Conservation (phyloP, 2,329 filamentous ascomycete genomes). For the Phaeosphaeriaceae sp. region DNA sequence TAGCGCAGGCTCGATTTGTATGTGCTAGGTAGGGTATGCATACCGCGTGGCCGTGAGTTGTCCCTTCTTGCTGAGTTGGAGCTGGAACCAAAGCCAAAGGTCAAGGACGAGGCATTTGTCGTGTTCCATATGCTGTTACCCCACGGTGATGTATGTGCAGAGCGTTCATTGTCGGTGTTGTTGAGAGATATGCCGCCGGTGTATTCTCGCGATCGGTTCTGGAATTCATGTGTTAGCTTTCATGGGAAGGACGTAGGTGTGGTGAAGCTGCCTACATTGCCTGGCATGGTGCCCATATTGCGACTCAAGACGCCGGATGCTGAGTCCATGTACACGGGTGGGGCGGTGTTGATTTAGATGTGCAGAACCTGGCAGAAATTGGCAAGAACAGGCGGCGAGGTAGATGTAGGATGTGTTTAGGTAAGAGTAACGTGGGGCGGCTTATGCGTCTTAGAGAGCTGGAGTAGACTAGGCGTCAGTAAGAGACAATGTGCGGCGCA, state of each 20-base stretch:
- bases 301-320: conserved; percentile 20
- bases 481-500: conserved; percentile 20
- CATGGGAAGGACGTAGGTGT: no score
- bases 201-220: conserved; percentile 42
- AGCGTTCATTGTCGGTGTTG: conserved; percentile 34
- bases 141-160: conserved; percentile 38
- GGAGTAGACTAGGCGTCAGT: conserved; percentile 44
- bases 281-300: conserved; percentile 40
- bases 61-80: conserved; percentile 40
- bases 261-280: conserved; percentile 35
- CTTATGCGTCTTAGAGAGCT: conserved; percentile 20
- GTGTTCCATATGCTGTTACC: conserved; percentile 47
- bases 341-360: conserved; percentile 5
- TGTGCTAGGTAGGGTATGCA: not conserved
- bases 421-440: conserved; percentile 25
- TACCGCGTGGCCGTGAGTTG: conserved; percentile 43
- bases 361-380: no score
- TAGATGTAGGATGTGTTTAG: not conserved
- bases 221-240: conserved; percentile 9
- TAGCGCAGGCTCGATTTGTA: no score
- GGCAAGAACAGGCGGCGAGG: conserved; percentile 12
- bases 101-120: conserved; percentile 9
- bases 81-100: conserved; percentile 23
- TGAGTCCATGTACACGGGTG: conserved; percentile 24
- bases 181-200: conserved; percentile 38